phyloP scores from a whole-genome alignment of 495 filamentous ascomycete genomes.

The Platismatia glauca region DNA sequence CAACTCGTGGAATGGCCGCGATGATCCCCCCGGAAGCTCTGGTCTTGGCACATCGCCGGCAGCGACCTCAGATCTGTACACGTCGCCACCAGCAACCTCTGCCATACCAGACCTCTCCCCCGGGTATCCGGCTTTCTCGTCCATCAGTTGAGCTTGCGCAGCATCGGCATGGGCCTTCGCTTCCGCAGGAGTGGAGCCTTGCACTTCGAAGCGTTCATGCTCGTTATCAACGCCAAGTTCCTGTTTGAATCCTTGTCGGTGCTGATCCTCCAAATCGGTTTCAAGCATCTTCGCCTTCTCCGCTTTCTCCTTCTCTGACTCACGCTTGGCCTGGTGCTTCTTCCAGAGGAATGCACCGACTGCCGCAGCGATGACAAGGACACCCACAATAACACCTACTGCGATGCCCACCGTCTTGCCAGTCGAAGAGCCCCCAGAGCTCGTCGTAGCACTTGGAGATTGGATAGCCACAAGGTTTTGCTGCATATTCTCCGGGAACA shows the following conservation, averaged over 20 bases:
- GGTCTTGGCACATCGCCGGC: conserved; percentile 8
- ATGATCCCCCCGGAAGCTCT: conserved; percentile 12
- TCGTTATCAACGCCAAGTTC: conserved; percentile 22
- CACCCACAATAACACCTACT: conserved; percentile 19
- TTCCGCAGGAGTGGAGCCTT: conserved; percentile 13
- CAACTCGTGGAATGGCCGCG: conserved; percentile 16
- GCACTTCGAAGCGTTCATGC: conserved; percentile 19
- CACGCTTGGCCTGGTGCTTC: conserved; percentile 2
- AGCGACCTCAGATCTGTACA: neutral
- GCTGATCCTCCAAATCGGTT: conserved; percentile 7
- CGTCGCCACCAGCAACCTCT: conserved; percentile 14
- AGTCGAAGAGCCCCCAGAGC: conserved; percentile 12
- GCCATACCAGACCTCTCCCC: conserved; percentile 5
- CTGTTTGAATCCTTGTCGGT: conserved; percentile 21
- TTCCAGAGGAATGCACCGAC: conserved; percentile 10
- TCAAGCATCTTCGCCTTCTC: conserved; percentile 22
- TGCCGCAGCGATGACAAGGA: conserved; percentile 13
- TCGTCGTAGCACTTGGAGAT: conserved; percentile 4
- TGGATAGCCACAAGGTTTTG: conserved; percentile 16
- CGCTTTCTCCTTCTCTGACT: conserved; percentile 2
- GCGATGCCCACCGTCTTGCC: conserved; percentile 20
- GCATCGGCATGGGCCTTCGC: conserved; percentile 4
- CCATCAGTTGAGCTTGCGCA: conserved; percentile 7
- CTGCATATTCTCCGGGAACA: conserved; percentile 9
- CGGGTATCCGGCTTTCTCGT: conserved; percentile 18